Evolutionary conservation across 495 filamentous ascomycete genomes (phyloP), one percentile per base, ranked within the genome.

Genomic region (Saxispiralis lemnorum): DNA sequence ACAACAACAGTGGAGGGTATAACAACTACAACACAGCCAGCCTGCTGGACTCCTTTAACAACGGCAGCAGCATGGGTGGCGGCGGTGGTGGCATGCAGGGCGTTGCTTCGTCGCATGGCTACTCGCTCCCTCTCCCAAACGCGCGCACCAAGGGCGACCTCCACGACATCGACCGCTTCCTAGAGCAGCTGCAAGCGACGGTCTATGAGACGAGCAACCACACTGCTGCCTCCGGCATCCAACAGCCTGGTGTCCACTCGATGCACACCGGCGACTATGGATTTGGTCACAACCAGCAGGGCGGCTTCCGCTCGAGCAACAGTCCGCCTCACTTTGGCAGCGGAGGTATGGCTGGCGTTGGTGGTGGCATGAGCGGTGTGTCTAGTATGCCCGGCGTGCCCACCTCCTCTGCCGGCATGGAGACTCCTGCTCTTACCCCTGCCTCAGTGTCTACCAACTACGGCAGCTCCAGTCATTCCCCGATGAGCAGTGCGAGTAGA

Each of bases 111-210:
- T 56, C 77, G 52, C 70, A 72, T 31, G 78, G 79, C 40, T 92
- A 87, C 55, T 71, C 78, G 34, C 69, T 96, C 16, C 88, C 88
- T 17, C 75, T 88, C 68, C 76, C 79, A 13, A 86, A 92, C 47
- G 66, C 93, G 31, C 75, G 85, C 48, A 93, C 85, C 43, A 95
- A 96, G 73, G 83, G 73, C 51, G 88, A 99, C 51, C 66, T 99
- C 18, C 68, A 86, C 56, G 79, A 87, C 57, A 81, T 93, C 56
- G 88, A 96, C 61, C 78, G 85, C 46, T 79, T 94, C 64, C 69
- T 99, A 31, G 83, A 93, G 60, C 83, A 94, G 61, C 85, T 96
- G 69, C 86, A 94, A 54, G 71, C 76, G 48, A 93, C 88, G 7
- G 80, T 95, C 20, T 96, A 95, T 57, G 88, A 95, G 60, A 88